Base-by-base conservation (phyloP, 1,284 basidiomycete species). In the Cryptococcus sp. region DNA sequence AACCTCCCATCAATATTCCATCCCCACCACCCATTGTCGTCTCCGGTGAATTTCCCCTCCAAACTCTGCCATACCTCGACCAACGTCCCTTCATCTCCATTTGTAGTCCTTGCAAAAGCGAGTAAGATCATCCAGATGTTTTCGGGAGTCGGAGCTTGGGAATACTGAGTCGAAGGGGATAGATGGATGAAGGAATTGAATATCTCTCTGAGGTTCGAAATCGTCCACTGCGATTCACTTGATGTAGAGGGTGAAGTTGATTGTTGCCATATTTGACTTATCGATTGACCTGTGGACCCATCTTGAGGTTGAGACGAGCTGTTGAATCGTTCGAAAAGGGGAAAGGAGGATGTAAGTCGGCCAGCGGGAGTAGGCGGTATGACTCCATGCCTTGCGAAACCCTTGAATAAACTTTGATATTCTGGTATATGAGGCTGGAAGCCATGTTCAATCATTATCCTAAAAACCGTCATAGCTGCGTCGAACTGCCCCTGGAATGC, bases 401-500 rank as follows among this genome's bases (percentile, higher is more conserved):
- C 89, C 7, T 85, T 77, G 67, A 92, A 90, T 22, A 92, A 71
- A 7, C 82, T 81, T 13, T 85, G 81, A 66, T 85, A 92, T 41
- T 74, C 71, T 1, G 52, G 49, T 1, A 72, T 50, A 7, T 49
- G 51, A 0, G 72, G 71, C 2, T 53, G 49, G 18, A 57, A 52
- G 0, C 54, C 58, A 13, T 55, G 59, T 7, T 80, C 77, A 32
- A 89, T 69, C 84, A 91, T 86, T 55, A 90, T 85, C 42, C 80
- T 74, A 65, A 91, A 84, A 48, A 84, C 77, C 4, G 76, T 69
- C 43, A 91, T 74, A 1, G 82, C 79, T 3, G 77, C 74, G 22
- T 72, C 65, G 48, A 91, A 78, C 59, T 87, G 76, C 4, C 89
- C 88, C 49, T 83, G 80, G 64, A 85, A 85, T 2, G 86, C 80